phyloP scores from a whole-genome alignment of 495 filamentous ascomycete genomes.

The Penicillium manginii region DNA sequence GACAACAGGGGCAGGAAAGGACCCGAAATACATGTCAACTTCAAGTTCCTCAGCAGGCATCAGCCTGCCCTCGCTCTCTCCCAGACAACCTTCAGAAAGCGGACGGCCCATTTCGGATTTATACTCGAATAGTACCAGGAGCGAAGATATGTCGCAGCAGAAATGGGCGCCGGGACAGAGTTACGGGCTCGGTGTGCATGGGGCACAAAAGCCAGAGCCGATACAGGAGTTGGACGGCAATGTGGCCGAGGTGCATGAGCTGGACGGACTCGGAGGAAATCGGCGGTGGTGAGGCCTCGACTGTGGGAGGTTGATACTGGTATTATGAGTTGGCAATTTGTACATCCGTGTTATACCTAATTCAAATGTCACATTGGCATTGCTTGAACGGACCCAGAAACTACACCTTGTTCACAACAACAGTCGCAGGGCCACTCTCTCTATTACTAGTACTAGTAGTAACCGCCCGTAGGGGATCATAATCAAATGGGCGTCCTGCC shows the following conservation, averaged over 20 bases:
- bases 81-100: slow-evolving; percentile 11
- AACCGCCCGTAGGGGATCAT: too few species aligned
- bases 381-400: neutral
- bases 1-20: slow-evolving; percentile 9
- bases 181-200: slow-evolving; percentile 19
- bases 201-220: slow-evolving; percentile 15
- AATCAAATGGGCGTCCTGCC: too few species aligned
- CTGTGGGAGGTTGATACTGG: slow-evolving; percentile 2
- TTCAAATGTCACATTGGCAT: neutral
- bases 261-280: slow-evolving; percentile 16
- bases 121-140: slow-evolving; percentile 10
- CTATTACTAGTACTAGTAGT: too few species aligned
- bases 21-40: slow-evolving; percentile 14
- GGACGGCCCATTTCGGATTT: slow-evolving; percentile 11
- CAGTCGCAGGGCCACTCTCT: too few species aligned
- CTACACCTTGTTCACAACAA: neutral
- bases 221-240: slow-evolving; percentile 18
- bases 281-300: slow-evolving; percentile 10
- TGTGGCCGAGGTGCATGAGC: slow-evolving; percentile 13
- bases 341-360: slow-evolving; percentile 6
- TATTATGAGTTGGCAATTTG: slow-evolving; percentile 10
- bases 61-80: slow-evolving; percentile 14
- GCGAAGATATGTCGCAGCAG: slow-evolving; percentile 15
- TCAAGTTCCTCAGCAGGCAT: slow-evolving; percentile 13
- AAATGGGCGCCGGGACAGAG: slow-evolving; percentile 11